Percentiles rank a stretch among this genome's conserved stretches.
phyloP scores from a whole-genome alignment of 345 rosid genomes.

The Salix udensis region DNA sequence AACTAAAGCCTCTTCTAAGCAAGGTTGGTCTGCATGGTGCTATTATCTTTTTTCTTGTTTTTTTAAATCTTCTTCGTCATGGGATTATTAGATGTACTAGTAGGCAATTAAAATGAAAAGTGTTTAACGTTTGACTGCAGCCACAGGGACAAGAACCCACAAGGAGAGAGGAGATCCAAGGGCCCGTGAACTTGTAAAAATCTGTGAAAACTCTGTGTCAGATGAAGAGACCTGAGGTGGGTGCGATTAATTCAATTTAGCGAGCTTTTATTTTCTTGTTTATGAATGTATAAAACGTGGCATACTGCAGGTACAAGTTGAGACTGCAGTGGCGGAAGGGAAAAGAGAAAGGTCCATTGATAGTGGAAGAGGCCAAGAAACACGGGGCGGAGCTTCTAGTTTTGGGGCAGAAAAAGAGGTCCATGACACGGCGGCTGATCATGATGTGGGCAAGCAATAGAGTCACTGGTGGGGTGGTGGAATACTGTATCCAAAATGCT shows the following conservation, averaged over 20 bases:
- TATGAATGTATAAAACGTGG: neutral
- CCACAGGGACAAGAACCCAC: conserved; percentile 30
- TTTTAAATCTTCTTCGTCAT: neutral
- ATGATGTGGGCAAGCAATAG: conserved; percentile 69
- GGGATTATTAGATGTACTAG: neutral
- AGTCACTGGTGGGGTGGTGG: conserved; percentile 49
- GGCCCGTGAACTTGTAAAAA: conserved; percentile 42
- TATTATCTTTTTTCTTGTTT: neutral
- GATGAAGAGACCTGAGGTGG: conserved; percentile 77
- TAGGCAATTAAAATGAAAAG: neutral
- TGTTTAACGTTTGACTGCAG: conserved; percentile 12
- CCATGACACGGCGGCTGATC: conserved; percentile 72
- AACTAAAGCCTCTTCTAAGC: conserved; percentile 44
- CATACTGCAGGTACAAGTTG: conserved; percentile 50
- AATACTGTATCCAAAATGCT: conserved; percentile 81
- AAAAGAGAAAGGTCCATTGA: conserved; percentile 70
- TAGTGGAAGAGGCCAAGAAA: conserved; percentile 77
- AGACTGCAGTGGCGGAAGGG: conserved; percentile 70
- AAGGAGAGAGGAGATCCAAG: conserved; percentile 48
- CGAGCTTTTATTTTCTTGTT: neutral
- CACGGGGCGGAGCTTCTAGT: conserved; percentile 59
- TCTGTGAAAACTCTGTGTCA: conserved; percentile 60
- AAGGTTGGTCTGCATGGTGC: conserved; percentile 30
- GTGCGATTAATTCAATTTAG: neutral
- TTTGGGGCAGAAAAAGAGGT: conserved; percentile 67